Base-by-base conservation (phyloP, 1,284 basidiomycete species). In the Boletellus sp. region DNA sequence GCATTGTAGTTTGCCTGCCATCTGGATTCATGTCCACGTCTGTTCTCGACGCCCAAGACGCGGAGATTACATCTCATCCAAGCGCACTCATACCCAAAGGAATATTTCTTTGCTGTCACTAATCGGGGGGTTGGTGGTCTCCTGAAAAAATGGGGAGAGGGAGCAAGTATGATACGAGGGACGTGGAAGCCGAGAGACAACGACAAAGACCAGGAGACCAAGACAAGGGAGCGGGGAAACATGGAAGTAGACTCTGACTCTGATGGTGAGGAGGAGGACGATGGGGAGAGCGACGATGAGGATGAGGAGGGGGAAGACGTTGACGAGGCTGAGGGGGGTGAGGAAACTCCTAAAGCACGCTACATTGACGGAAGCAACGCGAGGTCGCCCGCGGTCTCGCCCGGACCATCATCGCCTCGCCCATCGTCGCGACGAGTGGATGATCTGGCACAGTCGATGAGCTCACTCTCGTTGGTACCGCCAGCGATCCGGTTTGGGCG, bases 31-130 rank as follows among this genome's bases (percentile, higher is more conserved):
- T 95, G 93, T 64, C 58, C 71, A 2, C 78, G 80, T 38, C 60
- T 73, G n/a, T 95, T 93, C 65, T 63, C 71, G 7, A 86, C 81
- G 0, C 93, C 93, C 2, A 93, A 92, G 70, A 74, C 79, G 15
- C 80, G 93, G 11, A 75, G 93, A 15, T 73, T 89, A 43, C 93
- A 95, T 71, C 78, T 95, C 42, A 90, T 95, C 48, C 78, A 86
- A 61, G 81, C 77, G 18, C 93, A 96, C 62, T 78, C 77, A 39
- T 96, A 88, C 62, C 93, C 93, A 1, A 86, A 87, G 65, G 80
- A 92, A 60, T 95, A 86, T 69, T 94, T 91, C 70, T 95, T 94
- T 67, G 81, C 85, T 21, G 85, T 95, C 40, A 92, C 89, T 10
- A 91, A 93, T 67, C 91, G 90, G 66, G 92, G 92, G 21, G 82